These are phyloP conservation scores for Phytopythium vexans DNA, from an alignment of 352 stramenopile species.

Conservation along the genomic window DNA sequence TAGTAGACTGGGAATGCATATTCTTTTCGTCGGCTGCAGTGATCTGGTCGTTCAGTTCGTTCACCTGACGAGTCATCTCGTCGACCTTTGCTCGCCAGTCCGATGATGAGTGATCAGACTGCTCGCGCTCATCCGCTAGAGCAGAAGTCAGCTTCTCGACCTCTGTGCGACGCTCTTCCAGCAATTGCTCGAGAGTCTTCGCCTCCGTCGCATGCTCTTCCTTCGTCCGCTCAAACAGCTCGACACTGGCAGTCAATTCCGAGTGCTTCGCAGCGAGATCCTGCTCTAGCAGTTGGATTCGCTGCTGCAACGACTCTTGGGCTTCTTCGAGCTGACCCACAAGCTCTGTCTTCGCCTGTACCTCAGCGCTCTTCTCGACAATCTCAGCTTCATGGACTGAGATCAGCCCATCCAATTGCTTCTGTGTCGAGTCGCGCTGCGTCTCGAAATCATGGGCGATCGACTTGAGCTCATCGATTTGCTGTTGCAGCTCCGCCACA, in stretches of 20 bases:
- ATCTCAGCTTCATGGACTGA: background rate
- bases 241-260: background rate
- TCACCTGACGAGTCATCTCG: background rate
- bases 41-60: background rate
- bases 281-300: slow-evolving; percentile 7
- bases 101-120: background rate
- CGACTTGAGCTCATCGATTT: too few species aligned
- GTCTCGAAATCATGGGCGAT: too few species aligned
- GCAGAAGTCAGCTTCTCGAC: background rate
- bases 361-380: background rate
- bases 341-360: too few species aligned
- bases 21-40: slow-evolving; percentile 1
- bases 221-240: background rate
- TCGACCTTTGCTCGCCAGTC: slow-evolving; percentile 1
- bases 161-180: slow-evolving; percentile 2
- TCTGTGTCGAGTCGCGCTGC: too few species aligned
- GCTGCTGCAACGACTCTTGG: slow-evolving; percentile 7
- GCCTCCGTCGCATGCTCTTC: background rate
- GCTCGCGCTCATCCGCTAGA: background rate
- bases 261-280: slow-evolving; percentile 10
- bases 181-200: background rate
- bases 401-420: too few species aligned
- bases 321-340: too few species aligned
- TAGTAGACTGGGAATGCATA: too few species aligned
- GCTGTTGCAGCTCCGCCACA: too few species aligned